Evolutionary conservation across 2,329 filamentous ascomycete species (phyloP).

Genomic region (Rutstroemia sp.): DNA sequence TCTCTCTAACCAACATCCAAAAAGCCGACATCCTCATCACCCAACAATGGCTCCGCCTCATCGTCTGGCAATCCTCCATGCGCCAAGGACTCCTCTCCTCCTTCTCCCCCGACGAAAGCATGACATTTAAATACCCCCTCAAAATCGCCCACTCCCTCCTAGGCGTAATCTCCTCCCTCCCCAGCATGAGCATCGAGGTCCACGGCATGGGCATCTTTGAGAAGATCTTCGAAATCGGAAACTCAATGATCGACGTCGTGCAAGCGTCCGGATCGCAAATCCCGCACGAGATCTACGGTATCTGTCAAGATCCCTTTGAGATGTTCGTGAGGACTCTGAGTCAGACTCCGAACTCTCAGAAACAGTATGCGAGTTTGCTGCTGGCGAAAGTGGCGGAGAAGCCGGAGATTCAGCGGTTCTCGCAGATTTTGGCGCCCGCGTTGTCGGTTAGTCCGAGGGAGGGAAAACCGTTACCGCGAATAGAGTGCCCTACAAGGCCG

Average conservation of each 20-base stretch:
- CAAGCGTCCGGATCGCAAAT: conserved; percentile 28
- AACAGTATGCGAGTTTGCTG: conserved; percentile 37
- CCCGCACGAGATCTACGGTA: conserved; percentile 21
- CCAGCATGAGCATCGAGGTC: conserved; percentile 37
- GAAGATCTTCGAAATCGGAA: conserved; percentile 42
- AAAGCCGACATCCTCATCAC: conserved; percentile 62
- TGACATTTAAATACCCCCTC: conserved; percentile 55
- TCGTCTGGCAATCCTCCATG: conserved; percentile 67
- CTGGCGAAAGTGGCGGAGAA: conserved; percentile 36
- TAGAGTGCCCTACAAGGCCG: neutral
- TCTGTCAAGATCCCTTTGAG: conserved; percentile 35
- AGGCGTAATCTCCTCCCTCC: conserved; percentile 35
- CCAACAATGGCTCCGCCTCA: conserved; percentile 63
- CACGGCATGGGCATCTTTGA: conserved; percentile 44
- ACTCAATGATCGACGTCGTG: conserved; percentile 38
- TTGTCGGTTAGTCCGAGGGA: neutral
- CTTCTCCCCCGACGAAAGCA: conserved; percentile 47
- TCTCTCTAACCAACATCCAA: conserved; percentile 50
- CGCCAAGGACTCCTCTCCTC: conserved; percentile 57
- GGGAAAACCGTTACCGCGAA: neutral
- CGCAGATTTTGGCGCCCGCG: conserved; percentile 10
- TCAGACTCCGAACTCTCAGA: conserved; percentile 37
- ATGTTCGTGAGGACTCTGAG: conserved; percentile 39
- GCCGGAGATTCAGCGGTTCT: conserved; percentile 27
- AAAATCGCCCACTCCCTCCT: conserved; percentile 54